phyloP scores from a whole-genome alignment of 1,139 yeast genomes.

The Kodamaea arcana region DNA sequence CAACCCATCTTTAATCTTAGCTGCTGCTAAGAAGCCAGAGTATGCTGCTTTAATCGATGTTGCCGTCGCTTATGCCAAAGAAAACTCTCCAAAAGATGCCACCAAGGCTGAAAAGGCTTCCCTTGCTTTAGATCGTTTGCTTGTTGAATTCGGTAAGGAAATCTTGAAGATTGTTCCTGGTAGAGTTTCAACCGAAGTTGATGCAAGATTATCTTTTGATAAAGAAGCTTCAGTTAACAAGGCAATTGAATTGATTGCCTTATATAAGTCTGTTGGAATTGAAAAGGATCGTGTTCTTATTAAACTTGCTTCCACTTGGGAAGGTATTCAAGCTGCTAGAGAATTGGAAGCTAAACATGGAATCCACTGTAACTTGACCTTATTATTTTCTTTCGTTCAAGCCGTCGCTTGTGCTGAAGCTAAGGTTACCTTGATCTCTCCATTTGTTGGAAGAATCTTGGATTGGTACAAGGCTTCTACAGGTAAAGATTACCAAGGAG shows the following conservation, averaged over 20 bases:
- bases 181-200: constrained; percentile 98
- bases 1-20: constrained; percentile 95
- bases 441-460: constrained; percentile 98
- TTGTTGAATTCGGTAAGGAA: constrained; percentile 94
- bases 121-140: constrained; percentile 83
- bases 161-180: constrained; percentile 96
- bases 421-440: constrained; percentile 90
- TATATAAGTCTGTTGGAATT: constrained; percentile 82
- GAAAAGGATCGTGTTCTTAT: constrained; percentile 85
- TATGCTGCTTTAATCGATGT: constrained; percentile 86
- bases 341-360: constrained; percentile 89
- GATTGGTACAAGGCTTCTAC: constrained; percentile 98
- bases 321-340: constrained; percentile 98
- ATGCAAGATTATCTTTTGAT: constrained; percentile 94
- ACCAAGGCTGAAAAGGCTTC: constrained; percentile 48
- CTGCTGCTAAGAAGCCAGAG: constrained; percentile 88
- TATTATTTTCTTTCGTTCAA: constrained; percentile 91
- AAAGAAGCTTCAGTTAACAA: constrained; percentile 88
- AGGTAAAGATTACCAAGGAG: constrained; percentile 79
- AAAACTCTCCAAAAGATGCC: constrained; percentile 38
- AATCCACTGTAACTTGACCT: constrained; percentile 92
- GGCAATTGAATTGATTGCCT: constrained; percentile 81
- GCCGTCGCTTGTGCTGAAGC: constrained; percentile 99
- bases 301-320: constrained; percentile 98
- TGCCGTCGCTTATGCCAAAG: constrained; percentile 85